Conservation (phyloP, 2,329 filamentous ascomycete genomes). For the Trichoderma sp. region DNA sequence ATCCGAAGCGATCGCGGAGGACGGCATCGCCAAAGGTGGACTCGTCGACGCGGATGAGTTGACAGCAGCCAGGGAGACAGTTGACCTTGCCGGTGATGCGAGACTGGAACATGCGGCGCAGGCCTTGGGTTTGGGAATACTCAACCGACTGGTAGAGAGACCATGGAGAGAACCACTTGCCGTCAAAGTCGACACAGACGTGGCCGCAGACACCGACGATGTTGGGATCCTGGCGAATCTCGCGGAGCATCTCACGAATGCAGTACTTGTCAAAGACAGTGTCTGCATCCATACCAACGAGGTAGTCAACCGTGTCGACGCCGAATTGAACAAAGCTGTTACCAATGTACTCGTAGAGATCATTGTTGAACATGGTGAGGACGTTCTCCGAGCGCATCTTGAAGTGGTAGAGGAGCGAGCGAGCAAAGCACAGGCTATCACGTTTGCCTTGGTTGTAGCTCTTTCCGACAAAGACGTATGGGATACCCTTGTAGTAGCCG, state of each 20-base stretch:
- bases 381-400: slow-evolving; percentile 45
- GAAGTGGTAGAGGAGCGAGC: slow-evolving; percentile 52
- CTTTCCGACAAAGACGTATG: slow-evolving; percentile 52
- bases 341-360: slow-evolving; percentile 46
- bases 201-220: slow-evolving; percentile 52
- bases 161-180: slow-evolving; percentile 46
- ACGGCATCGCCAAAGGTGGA: slow-evolving; percentile 51
- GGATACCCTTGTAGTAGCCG: slow-evolving; percentile 48
- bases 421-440: slow-evolving; percentile 52
- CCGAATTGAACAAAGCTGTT: slow-evolving; percentile 42
- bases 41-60: slow-evolving; percentile 52
- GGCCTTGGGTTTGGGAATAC: slow-evolving; percentile 50
- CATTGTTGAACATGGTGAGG: slow-evolving; percentile 50
- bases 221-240: slow-evolving; percentile 46
- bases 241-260: slow-evolving; percentile 46
- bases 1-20: slow-evolving; percentile 50
- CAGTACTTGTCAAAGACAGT: slow-evolving; percentile 50
- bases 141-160: slow-evolving; percentile 51
- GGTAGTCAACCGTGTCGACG: slow-evolving; percentile 45
- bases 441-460: slow-evolving; percentile 53
- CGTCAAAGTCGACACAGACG: slow-evolving; percentile 50
- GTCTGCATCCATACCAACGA: slow-evolving; percentile 52
- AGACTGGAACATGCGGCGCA: slow-evolving; percentile 52
- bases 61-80: slow-evolving; percentile 52
- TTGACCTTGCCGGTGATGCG: slow-evolving; percentile 52